Evolutionary conservation across 345 rosid species (phyloP), one percentile per base, ranked within the genome.

Genomic region (Raphanus sativus): DNA sequence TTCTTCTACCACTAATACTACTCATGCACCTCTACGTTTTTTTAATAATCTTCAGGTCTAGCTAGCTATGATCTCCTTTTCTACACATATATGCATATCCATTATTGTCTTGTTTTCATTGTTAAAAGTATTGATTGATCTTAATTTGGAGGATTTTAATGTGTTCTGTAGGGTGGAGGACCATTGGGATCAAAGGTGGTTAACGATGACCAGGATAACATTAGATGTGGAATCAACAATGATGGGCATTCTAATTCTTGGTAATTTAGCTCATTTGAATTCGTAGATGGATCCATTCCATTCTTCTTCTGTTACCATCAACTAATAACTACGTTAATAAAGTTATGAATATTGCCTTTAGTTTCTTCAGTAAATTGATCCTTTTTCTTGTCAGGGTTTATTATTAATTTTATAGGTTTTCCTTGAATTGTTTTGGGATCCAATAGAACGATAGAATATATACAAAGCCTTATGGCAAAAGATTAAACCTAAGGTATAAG

Each of bases 1-100:
- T 33, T 72, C 81, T 7, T 78, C 81, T 16, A 67, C 16, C 54
- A 38, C 25, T 16, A 73, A 29, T 74, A 70, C 78, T 30, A 34
- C 77, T 45, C 73, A 72, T 66, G 70, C 82, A 52, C 73, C 84
- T 67, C 60, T 85, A 75, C 88, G 88, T 75, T 87, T 86, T 77
- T 62, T 65, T 69, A 79, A 77, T 77, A 74, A 82, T 67, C 55
- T 65, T 28, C 92, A 87, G 87, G 92, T 38, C 13, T 64, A 62
- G 67, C 67, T 32, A 32, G 34, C 6, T 60, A 30, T 62, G 17
- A 61, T 24, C 62, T 66, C 15, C 6, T 62, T 67, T 10, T 74
- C 9, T 75, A 5, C 36, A 64, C 34, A 28, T 21, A 29, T 45
- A 74, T 67, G 8, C 36, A 10, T 38, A n/a, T 34, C 60, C 67